Conservation (phyloP, 352 stramenopile species). For the Thalassiosira exigua region DNA sequence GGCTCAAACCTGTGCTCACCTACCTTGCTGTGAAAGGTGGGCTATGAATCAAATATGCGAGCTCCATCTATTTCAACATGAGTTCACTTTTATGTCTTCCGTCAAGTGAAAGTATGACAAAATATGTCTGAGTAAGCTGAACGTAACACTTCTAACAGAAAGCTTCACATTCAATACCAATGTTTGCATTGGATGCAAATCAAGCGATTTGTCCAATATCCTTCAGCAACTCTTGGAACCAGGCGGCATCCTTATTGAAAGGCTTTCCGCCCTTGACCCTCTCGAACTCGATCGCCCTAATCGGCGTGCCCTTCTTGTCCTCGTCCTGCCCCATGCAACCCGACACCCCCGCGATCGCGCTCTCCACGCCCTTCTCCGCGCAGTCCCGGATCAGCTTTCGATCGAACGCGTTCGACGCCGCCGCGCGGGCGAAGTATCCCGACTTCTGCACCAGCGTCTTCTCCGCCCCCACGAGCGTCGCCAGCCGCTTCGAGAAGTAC, state of each 20-base stretch:
- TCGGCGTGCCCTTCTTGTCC: constrained; percentile 73
- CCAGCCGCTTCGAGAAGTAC: constrained; percentile 84
- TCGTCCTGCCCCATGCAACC: constrained; percentile 87
- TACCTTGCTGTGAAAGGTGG: no score
- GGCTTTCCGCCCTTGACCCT: constrained; percentile 85
- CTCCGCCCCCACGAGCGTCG: constrained; percentile 77
- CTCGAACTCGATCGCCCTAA: constrained; percentile 85
- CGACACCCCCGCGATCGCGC: constrained; percentile 74
- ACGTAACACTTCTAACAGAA: no score
- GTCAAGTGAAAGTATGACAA: no score
- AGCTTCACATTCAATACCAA: no score
- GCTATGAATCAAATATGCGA: no score
- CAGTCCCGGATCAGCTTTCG: constrained; percentile 80
- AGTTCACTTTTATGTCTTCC: no score
- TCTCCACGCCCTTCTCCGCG: constrained; percentile 74
- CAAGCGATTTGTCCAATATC: constrained; percentile 77
- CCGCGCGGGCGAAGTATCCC: constrained; percentile 84
- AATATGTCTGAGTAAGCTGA: no score
- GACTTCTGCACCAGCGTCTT: constrained; percentile 87
- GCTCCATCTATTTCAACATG: no score
- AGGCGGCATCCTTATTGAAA: constrained; percentile 74
- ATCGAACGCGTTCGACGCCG: constrained; percentile 84
- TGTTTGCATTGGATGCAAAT: no score
- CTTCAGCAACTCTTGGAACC: constrained; percentile 83
- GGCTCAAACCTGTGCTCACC: no score